Percentiles rank a stretch among this genome's conserved stretches.
phyloP scores from a whole-genome alignment of 1,284 basidiomycete species.

The Leccinum fuscescens region DNA sequence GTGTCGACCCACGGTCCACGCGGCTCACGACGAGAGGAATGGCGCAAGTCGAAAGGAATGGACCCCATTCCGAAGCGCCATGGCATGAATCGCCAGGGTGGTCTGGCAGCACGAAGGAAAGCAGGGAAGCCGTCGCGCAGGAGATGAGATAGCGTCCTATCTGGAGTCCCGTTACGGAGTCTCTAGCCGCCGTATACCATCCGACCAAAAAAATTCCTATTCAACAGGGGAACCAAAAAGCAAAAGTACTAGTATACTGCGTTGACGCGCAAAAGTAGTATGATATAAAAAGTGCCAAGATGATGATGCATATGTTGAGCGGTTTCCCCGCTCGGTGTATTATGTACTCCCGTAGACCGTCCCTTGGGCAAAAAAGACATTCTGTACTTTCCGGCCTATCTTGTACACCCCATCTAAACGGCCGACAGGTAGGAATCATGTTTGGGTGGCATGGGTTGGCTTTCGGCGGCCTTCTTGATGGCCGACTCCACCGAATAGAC shows the following conservation, averaged over 20 bases:
- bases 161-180: not conserved
- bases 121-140: conserved; percentile 69
- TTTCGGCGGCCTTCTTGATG: conserved; percentile 10
- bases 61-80: conserved; percentile 45
- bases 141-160: conserved; percentile 41
- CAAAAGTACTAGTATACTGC: no score
- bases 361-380: not conserved
- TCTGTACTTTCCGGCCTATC: not conserved
- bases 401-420: conserved; percentile 11
- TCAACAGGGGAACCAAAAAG: no score
- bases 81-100: conserved; percentile 68
- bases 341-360: not conserved
- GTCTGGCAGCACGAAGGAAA: conserved; percentile 55
- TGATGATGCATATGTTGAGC: not conserved
- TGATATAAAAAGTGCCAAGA: not conserved
- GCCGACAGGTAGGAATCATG: conserved; percentile 3
- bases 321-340: not conserved
- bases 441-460: conserved; percentile 4
- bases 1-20: conserved; percentile 77
- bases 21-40: conserved; percentile 66
- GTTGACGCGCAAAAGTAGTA: no score
- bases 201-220: not conserved
- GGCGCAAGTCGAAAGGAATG: conserved; percentile 74
- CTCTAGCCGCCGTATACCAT: not conserved
- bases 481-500: conserved; percentile 9